A percentile compares a stretch with the other conserved stretches of the same genome.
phyloP scores from a whole-genome alignment of 106 monocot genomes.

The Dioscorea dumetorum region DNA sequence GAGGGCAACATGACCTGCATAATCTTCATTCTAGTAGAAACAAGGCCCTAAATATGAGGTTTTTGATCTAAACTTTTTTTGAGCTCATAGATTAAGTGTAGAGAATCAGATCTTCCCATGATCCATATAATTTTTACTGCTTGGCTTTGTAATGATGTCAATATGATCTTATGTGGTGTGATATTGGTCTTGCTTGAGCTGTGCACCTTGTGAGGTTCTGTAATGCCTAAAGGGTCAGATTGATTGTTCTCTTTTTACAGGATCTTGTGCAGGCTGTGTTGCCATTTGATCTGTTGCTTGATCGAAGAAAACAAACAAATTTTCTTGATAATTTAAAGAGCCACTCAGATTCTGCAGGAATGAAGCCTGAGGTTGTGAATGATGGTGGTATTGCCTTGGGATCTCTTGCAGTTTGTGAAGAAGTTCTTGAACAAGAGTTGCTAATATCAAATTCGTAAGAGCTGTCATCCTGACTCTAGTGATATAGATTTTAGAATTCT shows the following conservation, averaged over 20 bases:
- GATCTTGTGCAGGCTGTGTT: slow-evolving; percentile 81
- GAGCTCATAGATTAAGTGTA: too few species aligned
- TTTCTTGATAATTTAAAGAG: slow-evolving; percentile 50
- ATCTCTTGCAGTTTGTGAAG: slow-evolving; percentile 82
- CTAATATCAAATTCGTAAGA: slow-evolving; percentile 91
- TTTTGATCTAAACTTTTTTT: neutral
- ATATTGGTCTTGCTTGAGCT: too few species aligned
- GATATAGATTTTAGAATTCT: slow-evolving; percentile 1
- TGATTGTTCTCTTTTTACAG: slow-evolving; percentile 36
- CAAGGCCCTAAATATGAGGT: neutral
- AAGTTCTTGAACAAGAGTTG: slow-evolving; percentile 77
- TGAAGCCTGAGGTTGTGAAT: slow-evolving; percentile 44
- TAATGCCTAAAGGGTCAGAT: too few species aligned
- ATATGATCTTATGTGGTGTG: too few species aligned
- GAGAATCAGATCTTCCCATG: too few species aligned
- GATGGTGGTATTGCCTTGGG: slow-evolving; percentile 77
- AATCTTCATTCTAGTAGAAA: neutral
- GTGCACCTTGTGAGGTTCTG: too few species aligned
- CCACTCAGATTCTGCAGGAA: slow-evolving; percentile 19
- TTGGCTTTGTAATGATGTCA: too few species aligned
- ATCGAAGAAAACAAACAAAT: slow-evolving; percentile 60
- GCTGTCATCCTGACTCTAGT: neutral
- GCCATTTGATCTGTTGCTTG: slow-evolving; percentile 91
- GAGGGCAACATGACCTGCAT: slow-evolving; percentile 7
- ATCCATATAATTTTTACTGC: too few species aligned